phyloP scores from a whole-genome alignment of 1,284 basidiomycete genomes.

The Ustilago tritici region DNA sequence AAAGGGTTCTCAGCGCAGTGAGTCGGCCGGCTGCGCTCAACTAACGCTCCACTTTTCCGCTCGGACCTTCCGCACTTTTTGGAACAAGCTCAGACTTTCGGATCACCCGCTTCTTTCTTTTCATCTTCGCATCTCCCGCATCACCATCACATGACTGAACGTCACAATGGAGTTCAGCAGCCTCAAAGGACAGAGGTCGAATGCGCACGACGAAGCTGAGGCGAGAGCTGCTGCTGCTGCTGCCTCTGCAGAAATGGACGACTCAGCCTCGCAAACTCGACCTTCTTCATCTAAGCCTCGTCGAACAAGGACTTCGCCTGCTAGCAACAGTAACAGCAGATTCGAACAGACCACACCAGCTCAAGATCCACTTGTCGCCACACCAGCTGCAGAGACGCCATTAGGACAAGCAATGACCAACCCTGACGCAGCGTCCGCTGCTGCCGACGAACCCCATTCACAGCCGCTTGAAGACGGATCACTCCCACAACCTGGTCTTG shows the following conservation, averaged over 20 bases:
- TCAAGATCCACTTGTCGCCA: not conserved
- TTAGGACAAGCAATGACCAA: slow-evolving; percentile 32
- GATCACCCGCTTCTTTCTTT: not conserved
- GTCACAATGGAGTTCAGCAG: slow-evolving; percentile 45
- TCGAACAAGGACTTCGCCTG: not conserved
- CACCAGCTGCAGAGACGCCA: slow-evolving; percentile 12
- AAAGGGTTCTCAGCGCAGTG: slow-evolving; percentile 20
- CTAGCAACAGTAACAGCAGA: not conserved
- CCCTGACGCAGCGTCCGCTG: not conserved
- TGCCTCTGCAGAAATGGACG: slow-evolving; percentile 20
- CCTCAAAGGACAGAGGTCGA: slow-evolving; percentile 32
- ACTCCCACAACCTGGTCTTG: slow-evolving; percentile 16
- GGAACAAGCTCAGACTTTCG: not conserved
- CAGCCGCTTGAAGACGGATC: slow-evolving; percentile 32
- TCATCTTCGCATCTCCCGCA: not conserved
- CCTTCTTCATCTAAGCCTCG: slow-evolving; percentile 15
- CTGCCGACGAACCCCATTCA: slow-evolving; percentile 3
- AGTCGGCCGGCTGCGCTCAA: slow-evolving; percentile 14
- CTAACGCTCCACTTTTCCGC: slow-evolving; percentile 26
- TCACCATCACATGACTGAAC: not conserved
- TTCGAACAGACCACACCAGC: not conserved
- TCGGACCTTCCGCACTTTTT: slow-evolving; percentile 25
- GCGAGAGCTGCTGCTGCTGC: slow-evolving; percentile 41
- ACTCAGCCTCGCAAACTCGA: slow-evolving; percentile 9
- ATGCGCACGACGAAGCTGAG: slow-evolving; percentile 32